Base-by-base conservation (phyloP, 2,329 filamentous ascomycete genomes). In the Neofusicoccum cordaticola region DNA sequence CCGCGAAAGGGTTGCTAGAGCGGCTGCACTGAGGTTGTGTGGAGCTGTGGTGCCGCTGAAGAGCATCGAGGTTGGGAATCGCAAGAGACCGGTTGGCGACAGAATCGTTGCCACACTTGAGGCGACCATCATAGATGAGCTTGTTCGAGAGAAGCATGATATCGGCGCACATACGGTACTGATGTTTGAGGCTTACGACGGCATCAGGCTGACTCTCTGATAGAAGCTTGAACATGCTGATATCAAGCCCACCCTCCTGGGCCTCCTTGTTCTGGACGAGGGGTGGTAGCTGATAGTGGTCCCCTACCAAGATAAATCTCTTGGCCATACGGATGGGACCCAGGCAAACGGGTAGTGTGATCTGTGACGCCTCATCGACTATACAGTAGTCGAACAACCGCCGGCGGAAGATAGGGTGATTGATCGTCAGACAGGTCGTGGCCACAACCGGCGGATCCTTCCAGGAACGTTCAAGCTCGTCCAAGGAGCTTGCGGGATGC, bases 151-250 rank as follows among this genome's bases (percentile, higher is more conserved):
- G 84, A 2, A 89, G 85, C 94, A 98, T 98, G 66, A 99, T 91
- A 67, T 99, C 95, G 69, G 95, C 91, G 71, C 92, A 97, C 95
- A 99, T 99, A 67, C 95, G 92, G 74, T 99, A 99, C 75, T 99
- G 95, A 72, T 97, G 93, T 71, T 95, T 93, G 1, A 99, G 85
- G 68, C 91, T 96, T 67, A 96, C 92, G 2, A 99, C 93, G 0
- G 93, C 93, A 52, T 87, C 82, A 0, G 95, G 93, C 68, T 98
- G 93, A 0, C 86, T 85, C 72, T 98, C 95, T 0, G 93, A 97
- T 12, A 99, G 85, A 3, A 95, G 84, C 75, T 96, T 96, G 84
- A 99, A 99, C 60, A 99, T 83, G 74, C 92, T 96, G 51, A 97
- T 85, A 75, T 99, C 95, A 4, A 99, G 82, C 1, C 95, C 95